Evolutionary conservation across 495 filamentous ascomycete genomes (phyloP).

Genomic region (Aspergillus egyptiacus): DNA sequence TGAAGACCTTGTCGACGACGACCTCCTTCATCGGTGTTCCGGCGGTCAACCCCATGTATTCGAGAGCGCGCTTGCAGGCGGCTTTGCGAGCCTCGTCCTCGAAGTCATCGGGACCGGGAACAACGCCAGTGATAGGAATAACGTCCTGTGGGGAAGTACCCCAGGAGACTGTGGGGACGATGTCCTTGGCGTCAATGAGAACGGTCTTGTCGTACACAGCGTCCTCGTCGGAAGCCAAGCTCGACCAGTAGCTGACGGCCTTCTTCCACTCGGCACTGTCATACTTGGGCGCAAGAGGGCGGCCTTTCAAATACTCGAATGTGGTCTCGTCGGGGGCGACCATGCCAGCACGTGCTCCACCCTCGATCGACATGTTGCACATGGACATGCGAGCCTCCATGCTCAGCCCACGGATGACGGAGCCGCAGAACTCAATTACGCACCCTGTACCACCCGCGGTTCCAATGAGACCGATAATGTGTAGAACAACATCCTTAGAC

Average conservation of each 20-base stretch:
- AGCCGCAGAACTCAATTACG: conserved; percentile 96
- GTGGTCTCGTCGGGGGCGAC: conserved; percentile 91
- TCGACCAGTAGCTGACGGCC: conserved; percentile 83
- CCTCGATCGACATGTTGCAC: conserved; percentile 99
- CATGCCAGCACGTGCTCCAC: conserved; percentile 91
- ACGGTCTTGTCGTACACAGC: conserved; percentile 85
- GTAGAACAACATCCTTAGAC: conserved; percentile 92
- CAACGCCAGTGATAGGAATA: conserved; percentile 81
- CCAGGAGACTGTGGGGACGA: conserved; percentile 91
- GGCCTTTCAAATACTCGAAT: conserved; percentile 88
- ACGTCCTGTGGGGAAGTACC: conserved; percentile 96
- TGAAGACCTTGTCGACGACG: conserved; percentile 89
- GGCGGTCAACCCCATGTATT: conserved; percentile 90
- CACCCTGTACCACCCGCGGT: conserved; percentile 91
- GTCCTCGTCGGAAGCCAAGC: conserved; percentile 73
- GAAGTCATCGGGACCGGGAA: conserved; percentile 86
- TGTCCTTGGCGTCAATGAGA: conserved; percentile 84
- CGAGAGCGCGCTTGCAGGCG: conserved; percentile 71
- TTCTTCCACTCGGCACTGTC: conserved; percentile 86
- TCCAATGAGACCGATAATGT: conserved; percentile 90
- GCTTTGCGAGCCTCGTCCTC: conserved; percentile 67
- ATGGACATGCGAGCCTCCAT: conserved; percentile 99
- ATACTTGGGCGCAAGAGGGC: conserved; percentile 78
- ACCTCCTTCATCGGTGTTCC: conserved; percentile 90
- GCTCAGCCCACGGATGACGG: conserved; percentile 79